Base-by-base conservation (phyloP, 2,329 filamentous ascomycete species). In the Myrmaecium sp. region DNA sequence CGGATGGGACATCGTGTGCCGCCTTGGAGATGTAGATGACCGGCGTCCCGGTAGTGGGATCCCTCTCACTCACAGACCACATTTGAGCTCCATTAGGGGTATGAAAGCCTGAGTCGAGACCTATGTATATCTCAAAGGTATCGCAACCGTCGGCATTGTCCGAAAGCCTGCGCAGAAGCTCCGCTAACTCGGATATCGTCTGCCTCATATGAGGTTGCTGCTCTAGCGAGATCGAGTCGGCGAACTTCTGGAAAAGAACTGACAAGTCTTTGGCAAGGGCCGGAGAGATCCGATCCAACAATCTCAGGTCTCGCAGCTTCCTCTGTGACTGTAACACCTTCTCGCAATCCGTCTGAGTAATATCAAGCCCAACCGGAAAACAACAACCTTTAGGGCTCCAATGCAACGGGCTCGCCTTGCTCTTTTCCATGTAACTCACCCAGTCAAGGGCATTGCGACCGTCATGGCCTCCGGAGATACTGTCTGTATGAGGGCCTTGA, bases 101-200 rank as follows among this genome's bases (percentile, higher is more conserved):
- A 21, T 46, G 46, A 14, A 51, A 51, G 1, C 48, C 48, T n/a
- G 48, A 52, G 28, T 51, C 47, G n/a, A 52, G 43, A 11, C 46
- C 46, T 27, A 33, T 31, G 21, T 40, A 49, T 9, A 49, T 43
- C 20, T 45, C 42, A 3, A 50, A 25, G 21, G 45, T 40, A 15
- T 47, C 41, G 4, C 30, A 31, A 25, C 47, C 43, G 17, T 47
- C 40, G 2, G 28, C 32, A 19, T 49, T 44, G 23, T 47, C 41
- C 9, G 35, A 41, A 3, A 36, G 33, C 2, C 30, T 30, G 2
- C 24, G n/a, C 5, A 51, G 33, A 5, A 33, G 33, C 6, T 44
- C 37, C 6, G 34, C 39, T 11, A 51, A 36, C 6, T 25, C 33
- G 8, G 32, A 24, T 3, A 49, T 38, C 3, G 41, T 39, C 11